These are phyloP conservation scores for Grosmannia penicillata DNA, from an alignment of 2,329 filamentous ascomycete genomes.

Conservation along the genomic window DNA sequence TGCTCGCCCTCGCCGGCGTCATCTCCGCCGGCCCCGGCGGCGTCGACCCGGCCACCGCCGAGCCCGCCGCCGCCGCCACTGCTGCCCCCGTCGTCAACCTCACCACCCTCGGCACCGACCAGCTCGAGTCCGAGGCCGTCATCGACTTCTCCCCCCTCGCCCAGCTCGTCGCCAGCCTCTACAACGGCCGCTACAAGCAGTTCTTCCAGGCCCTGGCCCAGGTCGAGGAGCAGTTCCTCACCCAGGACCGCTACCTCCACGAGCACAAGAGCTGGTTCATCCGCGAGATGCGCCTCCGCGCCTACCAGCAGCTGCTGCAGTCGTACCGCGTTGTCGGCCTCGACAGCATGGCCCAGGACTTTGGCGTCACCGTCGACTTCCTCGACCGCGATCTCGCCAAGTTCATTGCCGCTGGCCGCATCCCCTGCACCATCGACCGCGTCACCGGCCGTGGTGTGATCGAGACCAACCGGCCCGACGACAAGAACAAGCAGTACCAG, in stretches of 20 bases:
- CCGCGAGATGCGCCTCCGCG: constrained; percentile 90
- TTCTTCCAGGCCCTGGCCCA: constrained; percentile 84
- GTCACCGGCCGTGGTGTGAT: constrained; percentile 94
- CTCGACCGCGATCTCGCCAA: constrained; percentile 90
- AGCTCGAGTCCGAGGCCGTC: constrained; percentile 64
- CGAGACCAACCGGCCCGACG: constrained; percentile 92
- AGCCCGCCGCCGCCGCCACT: not conserved
- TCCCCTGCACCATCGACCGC: constrained; percentile 93
- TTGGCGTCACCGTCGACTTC: constrained; percentile 93
- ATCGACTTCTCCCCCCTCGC: constrained; percentile 84
- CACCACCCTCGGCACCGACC: constrained; percentile 63
- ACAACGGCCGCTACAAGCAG: constrained; percentile 82
- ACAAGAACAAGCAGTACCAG: constrained; percentile 99
- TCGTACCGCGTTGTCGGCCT: constrained; percentile 96
- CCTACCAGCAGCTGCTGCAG: constrained; percentile 93
- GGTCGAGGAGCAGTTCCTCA: constrained; percentile 89
- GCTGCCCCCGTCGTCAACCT: constrained; percentile 68
- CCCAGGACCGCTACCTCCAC: constrained; percentile 83
- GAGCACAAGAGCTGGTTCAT: constrained; percentile 98
- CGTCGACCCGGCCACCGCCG: constrained; percentile 48
- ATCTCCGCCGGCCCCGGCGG: constrained; percentile 69
- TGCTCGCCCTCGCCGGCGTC: constrained; percentile 66
- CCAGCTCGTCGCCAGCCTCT: constrained; percentile 78
- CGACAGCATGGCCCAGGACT: constrained; percentile 92
- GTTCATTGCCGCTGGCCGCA: constrained; percentile 88